Evolutionary conservation across 192 early-diverging fungal species (phyloP).

Genomic region (Oehlia diaphana): DNA sequence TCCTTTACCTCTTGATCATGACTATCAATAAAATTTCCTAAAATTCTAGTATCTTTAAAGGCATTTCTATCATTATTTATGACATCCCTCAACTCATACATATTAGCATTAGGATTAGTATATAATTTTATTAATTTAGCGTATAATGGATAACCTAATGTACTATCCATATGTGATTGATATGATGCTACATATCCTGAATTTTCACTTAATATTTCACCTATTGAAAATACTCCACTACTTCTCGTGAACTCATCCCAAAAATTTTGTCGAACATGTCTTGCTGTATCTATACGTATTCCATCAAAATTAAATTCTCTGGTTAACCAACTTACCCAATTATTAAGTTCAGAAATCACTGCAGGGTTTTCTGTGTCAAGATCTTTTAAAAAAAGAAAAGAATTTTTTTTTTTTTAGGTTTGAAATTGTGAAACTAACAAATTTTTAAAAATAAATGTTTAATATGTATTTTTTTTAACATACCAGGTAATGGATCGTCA

Average conservation of each 20-base stretch:
- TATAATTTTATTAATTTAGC: slow-evolving; percentile 7
- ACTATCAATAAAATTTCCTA: slow-evolving; percentile 35
- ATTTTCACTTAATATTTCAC: slow-evolving; percentile 32
- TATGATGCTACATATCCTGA: slow-evolving; percentile 23
- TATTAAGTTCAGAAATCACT: slow-evolving; percentile 32
- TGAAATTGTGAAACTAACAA: neutral
- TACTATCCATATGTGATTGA: slow-evolving; percentile 24
- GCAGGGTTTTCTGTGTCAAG: slow-evolving; percentile 43
- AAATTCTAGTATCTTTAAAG: slow-evolving; percentile 18
- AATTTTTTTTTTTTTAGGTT: neutral
- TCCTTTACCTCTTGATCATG: slow-evolving; percentile 22
- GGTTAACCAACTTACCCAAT: slow-evolving; percentile 25
- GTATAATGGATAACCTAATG: slow-evolving; percentile 34
- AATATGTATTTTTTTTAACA: neutral
- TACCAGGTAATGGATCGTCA: slow-evolving; percentile 30
- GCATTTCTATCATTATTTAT: slow-evolving; percentile 1
- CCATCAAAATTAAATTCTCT: slow-evolving; percentile 44
- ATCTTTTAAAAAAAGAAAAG: neutral
- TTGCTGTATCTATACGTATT: slow-evolving; percentile 49
- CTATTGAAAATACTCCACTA: slow-evolving; percentile 41
- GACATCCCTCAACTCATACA: slow-evolving; percentile 7
- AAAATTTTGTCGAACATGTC: slow-evolving; percentile 42
- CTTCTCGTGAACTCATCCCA: slow-evolving; percentile 36
- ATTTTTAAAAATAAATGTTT: neutral
- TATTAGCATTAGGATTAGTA: slow-evolving; percentile 16